Conservation (phyloP, 164 flowering plant species). For the Umbilicus rupestris region DNA sequence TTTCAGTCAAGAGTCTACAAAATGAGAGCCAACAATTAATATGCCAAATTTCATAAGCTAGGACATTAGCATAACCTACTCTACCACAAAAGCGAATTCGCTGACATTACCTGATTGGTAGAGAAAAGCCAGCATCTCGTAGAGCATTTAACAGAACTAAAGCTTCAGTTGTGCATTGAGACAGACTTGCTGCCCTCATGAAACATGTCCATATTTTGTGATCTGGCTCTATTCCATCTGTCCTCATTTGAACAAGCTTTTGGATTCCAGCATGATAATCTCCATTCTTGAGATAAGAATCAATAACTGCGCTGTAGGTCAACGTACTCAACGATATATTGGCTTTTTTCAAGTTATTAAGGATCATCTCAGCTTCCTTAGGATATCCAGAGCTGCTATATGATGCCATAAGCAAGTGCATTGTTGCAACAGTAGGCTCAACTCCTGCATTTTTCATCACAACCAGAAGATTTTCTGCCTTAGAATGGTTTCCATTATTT, state of each 20-base stretch:
- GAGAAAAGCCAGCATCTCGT: constrained; percentile 62
- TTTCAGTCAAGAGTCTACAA: constrained; percentile 69
- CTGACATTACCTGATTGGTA: constrained; percentile 60
- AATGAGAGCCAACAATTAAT: constrained; percentile 10
- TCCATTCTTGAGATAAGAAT: constrained; percentile 74
- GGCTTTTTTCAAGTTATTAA: constrained; percentile 42
- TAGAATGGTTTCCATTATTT: constrained; percentile 48
- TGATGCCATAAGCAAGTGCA: constrained; percentile 93
- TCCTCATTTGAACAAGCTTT: constrained; percentile 69
- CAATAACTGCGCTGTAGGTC: constrained; percentile 81
- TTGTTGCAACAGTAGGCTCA: constrained; percentile 78
- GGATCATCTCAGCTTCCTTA: constrained; percentile 74
- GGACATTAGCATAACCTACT: neutral
- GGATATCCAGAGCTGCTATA: constrained; percentile 82
- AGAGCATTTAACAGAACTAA: constrained; percentile 53
- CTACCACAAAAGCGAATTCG: neutral
- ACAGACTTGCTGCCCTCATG: constrained; percentile 81
- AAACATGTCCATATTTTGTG: constrained; percentile 95
- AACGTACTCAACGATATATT: constrained; percentile 40
- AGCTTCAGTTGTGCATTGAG: constrained; percentile 45
- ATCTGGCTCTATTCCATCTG: constrained; percentile 70
- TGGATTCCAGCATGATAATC: constrained; percentile 58
- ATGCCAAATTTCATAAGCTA: neutral
- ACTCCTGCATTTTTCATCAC: constrained; percentile 71
- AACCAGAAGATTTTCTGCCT: constrained; percentile 62